Evolutionary conservation across 192 early-diverging fungal genomes (phyloP), one percentile per base, ranked within the genome.

Genomic region (Allomyces macrogynus): DNA sequence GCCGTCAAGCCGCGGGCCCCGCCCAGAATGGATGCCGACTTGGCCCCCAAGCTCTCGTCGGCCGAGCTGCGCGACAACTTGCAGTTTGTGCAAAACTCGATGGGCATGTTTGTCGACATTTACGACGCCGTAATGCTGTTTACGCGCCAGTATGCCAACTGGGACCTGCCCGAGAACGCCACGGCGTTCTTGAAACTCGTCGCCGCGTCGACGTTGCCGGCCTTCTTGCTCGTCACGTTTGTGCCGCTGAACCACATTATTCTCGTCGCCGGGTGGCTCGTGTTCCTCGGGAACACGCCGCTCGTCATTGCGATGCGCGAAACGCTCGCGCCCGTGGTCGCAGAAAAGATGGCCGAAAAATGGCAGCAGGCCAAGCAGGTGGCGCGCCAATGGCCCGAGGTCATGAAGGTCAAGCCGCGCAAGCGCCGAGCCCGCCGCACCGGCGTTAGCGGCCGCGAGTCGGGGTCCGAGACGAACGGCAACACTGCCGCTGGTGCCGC

Each of bases 51-150:
- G 42, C 60, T 68, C 60, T 67, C 70, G 72, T 40, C 74, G 71
- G 10, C 24, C 3, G 14, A 40, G 60, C 76, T 74, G 67, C 64
- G 66, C 23, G 74, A 73, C 61, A 78, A 76, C 72, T 67, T 77
- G 68, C 77, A 72, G 61, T 78, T 81, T 63, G 73, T 81, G 43
- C 79, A 81, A 63, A 78, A 81, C 62, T 70, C 71, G 62, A 80
- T 80, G 78, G 70, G 71, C 26, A 67, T 75, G 64, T 73, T 68
- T 12, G 43, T 67, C 61, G 43, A 72, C n/a, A 62, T 23, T 14
- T 25, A 63, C 22, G 65, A 68, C 14, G 12, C 61, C 7, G 60
- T 42, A 18, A 12, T 57, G 16, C 49, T 57, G 8, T 57, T 57
- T n/a, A 14, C 12, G 49, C 49, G 49, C 49, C 49, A 57, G 49